These are phyloP conservation scores for Myxozyma neglecta DNA, from an alignment of 805 yeast species.

Conservation along the genomic window DNA sequence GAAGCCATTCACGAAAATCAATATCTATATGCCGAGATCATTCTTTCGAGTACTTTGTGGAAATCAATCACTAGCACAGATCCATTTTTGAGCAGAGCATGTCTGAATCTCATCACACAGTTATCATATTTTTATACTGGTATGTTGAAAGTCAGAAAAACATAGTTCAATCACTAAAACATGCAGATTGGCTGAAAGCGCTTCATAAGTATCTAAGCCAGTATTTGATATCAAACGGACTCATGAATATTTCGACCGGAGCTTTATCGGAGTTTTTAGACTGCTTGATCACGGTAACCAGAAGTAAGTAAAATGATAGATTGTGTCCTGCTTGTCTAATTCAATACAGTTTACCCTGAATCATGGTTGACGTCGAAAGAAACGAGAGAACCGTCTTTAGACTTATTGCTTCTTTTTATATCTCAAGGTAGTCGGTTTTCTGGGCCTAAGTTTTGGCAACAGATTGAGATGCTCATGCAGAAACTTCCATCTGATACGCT, in stretches of 20 bases:
- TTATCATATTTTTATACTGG: slow-evolving; percentile 18
- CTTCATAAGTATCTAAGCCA: slow-evolving; percentile 11
- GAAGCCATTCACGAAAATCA: slow-evolving; percentile 24
- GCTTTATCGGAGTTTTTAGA: slow-evolving; percentile 22
- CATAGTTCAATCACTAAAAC: background rate
- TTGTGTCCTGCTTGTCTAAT: background rate
- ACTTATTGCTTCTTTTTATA: slow-evolving; percentile 13
- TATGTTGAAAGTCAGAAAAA: background rate
- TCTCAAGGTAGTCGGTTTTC: slow-evolving; percentile 26
- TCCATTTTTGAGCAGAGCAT: slow-evolving; percentile 19
- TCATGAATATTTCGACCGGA: slow-evolving; percentile 15
- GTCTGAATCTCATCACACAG: slow-evolving; percentile 15
- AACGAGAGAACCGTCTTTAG: slow-evolving; percentile 19
- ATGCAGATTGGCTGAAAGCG: slow-evolving; percentile 17
- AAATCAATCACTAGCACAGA: slow-evolving; percentile 18
- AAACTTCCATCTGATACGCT: slow-evolving; percentile 15
- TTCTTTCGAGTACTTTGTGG: slow-evolving; percentile 24
- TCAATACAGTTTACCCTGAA: slow-evolving; percentile 17
- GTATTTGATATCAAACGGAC: slow-evolving; percentile 23
- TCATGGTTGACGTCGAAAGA: slow-evolving; percentile 10
- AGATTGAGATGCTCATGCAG: slow-evolving; percentile 15
- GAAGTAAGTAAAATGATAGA: slow-evolving; percentile 12
- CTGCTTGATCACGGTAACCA: slow-evolving; percentile 16
- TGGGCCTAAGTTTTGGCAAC: slow-evolving; percentile 21
- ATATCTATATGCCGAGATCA: slow-evolving; percentile 24